Conservation (phyloP, 495 filamentous ascomycete genomes). For the Xylaria cubensis region DNA sequence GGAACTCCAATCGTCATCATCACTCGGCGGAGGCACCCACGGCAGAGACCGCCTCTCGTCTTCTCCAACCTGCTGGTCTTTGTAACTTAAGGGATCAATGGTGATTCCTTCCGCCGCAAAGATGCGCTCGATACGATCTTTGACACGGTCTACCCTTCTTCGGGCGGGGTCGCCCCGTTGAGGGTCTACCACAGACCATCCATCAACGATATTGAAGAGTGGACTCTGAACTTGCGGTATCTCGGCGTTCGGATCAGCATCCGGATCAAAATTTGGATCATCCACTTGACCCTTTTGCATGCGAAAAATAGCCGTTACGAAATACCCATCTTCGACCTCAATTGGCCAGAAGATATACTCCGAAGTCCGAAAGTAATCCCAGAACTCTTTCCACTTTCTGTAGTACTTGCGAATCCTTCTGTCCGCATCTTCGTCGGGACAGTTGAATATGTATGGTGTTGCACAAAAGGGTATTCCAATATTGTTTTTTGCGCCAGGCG, state of each 20-base stretch:
- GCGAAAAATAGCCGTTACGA: constrained; percentile 24
- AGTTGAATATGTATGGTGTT: constrained; percentile 7
- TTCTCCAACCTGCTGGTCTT: background rate
- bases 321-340: background rate
- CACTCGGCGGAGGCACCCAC: constrained; percentile 5
- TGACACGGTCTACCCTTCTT: background rate
- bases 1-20: background rate
- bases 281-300: background rate
- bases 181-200: constrained; percentile 21
- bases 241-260: background rate
- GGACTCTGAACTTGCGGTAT: background rate
- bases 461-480: background rate
- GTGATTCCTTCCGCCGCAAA: background rate
- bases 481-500: background rate
- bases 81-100: background rate
- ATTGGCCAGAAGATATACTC: constrained; percentile 25
- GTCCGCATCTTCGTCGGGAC: background rate
- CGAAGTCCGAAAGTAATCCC: background rate
- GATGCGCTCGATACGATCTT: background rate
- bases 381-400: background rate
- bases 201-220: background rate
- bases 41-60: background rate
- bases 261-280: background rate
- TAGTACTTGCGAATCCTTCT: constrained; percentile 2
- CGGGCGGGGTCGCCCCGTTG: background rate